Conservation (phyloP, 2,329 filamentous ascomycete genomes). For the Colletotrichum chrysophilum region DNA sequence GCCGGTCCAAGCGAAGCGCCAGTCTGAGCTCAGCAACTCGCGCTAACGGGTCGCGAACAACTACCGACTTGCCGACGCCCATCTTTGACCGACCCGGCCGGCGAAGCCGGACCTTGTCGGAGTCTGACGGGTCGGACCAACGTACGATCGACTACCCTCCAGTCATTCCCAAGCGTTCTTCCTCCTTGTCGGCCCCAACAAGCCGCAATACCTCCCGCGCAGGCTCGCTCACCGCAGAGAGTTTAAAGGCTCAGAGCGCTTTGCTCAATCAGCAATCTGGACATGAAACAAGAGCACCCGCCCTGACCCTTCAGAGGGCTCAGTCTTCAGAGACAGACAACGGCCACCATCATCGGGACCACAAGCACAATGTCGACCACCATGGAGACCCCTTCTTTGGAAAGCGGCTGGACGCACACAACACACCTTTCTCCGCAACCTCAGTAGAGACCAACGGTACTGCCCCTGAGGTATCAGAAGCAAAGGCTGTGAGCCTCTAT, state of each 20-base stretch:
- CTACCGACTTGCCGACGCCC: constrained; percentile 43
- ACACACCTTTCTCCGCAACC: constrained; percentile 66
- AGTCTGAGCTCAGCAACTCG: constrained; percentile 55
- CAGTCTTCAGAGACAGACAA: constrained; percentile 40
- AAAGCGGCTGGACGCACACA: constrained; percentile 58
- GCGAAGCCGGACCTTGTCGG: constrained; percentile 48
- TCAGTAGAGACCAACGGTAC: constrained; percentile 68
- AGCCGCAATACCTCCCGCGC: constrained; percentile 62
- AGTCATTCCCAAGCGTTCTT: constrained; percentile 59
- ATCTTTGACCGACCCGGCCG: constrained; percentile 47
- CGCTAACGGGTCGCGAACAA: constrained; percentile 44
- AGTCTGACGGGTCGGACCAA: constrained; percentile 55
- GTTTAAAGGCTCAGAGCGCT: constrained; percentile 60
- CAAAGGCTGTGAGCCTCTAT: constrained; percentile 65
- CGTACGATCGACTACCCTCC: constrained; percentile 67
- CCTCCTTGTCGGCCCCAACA: constrained; percentile 67
- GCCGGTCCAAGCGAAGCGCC: constrained; percentile 56
- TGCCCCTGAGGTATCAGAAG: constrained; percentile 68
- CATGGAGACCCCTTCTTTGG: constrained; percentile 60
- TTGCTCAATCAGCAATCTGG: constrained; percentile 26
- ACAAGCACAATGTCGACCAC: constrained; percentile 49
- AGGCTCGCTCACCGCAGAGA: constrained; percentile 63
- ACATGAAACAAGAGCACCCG: constrained; percentile 29
- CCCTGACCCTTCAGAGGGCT: constrained; percentile 33
- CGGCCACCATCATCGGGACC: constrained; percentile 27